phyloP scores from a whole-genome alignment of 345 rosid genomes.

The Mangifera indica region DNA sequence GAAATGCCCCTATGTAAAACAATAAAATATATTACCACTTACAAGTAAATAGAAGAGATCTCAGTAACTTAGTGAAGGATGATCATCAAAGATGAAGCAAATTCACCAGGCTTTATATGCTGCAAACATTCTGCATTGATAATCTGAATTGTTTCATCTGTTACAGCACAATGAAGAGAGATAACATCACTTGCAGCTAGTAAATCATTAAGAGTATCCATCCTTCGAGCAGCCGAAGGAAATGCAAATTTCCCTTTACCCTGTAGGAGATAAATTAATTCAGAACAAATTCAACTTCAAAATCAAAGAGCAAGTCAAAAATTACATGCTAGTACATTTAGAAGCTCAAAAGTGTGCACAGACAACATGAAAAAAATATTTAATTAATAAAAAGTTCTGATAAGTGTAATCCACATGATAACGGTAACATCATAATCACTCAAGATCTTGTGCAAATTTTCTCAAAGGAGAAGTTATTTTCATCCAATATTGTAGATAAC shows the following conservation, averaged over 20 bases:
- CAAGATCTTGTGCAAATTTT: not conserved
- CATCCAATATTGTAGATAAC: not conserved
- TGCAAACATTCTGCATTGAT: slow-evolving; percentile 88
- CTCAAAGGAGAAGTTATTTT: not conserved
- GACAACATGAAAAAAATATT: slow-evolving; percentile 2
- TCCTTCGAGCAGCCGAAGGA: slow-evolving; percentile 90
- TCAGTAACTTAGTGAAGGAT: not conserved
- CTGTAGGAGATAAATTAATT: slow-evolving; percentile 33
- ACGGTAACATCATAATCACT: too few relatives aligned
- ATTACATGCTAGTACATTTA: not conserved
- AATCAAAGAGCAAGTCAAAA: not conserved
- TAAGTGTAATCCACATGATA: not conserved
- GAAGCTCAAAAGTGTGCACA: not conserved
- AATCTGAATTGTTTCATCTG: slow-evolving; percentile 89
- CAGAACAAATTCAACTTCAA: slow-evolving; percentile 10
- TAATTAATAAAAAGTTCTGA: not conserved
- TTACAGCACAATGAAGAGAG: slow-evolving; percentile 85
- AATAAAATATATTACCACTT: not conserved
- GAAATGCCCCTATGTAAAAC: slow-evolving; percentile 73
- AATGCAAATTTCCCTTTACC: slow-evolving; percentile 68
- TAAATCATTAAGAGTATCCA: slow-evolving; percentile 96
- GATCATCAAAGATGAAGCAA: slow-evolving; percentile 11
- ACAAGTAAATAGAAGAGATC: slow-evolving; percentile 10
- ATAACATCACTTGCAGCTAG: slow-evolving; percentile 93
- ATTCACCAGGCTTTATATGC: slow-evolving; percentile 86